These are phyloP conservation scores for Amanita molliuscula DNA, from an alignment of 768 basidiomycete species.

Conservation along the genomic window DNA sequence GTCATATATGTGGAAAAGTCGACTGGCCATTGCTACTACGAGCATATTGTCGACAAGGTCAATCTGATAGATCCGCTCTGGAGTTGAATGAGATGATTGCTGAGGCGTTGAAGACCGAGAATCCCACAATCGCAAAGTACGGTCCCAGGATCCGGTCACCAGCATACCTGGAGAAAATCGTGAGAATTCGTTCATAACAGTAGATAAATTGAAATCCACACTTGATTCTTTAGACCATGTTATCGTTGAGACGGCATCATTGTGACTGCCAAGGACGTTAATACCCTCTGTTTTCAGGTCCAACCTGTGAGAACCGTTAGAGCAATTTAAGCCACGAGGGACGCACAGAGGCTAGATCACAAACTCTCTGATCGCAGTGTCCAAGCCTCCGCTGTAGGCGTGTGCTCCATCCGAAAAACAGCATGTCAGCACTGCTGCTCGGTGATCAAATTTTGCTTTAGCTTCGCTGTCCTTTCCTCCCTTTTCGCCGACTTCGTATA, in stretches of 20 bases:
- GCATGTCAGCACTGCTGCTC: conserved; percentile 81
- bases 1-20: conserved; percentile 86
- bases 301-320: conserved; percentile 35
- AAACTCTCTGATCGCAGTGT: conserved; percentile 75
- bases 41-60: conserved; percentile 71
- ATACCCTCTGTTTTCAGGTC: conserved; percentile 69
- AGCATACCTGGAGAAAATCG: conserved; percentile 40
- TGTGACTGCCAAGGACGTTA: conserved; percentile 69
- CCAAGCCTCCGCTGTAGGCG: conserved; percentile 82
- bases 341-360: conserved; percentile 18
- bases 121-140: conserved; percentile 83
- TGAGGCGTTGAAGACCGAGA: conserved; percentile 49
- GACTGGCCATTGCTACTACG: conserved; percentile 88
- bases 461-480: conserved; percentile 52
- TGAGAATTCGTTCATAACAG: not conserved
- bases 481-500: conserved; percentile 50
- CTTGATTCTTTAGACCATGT: conserved; percentile 24
- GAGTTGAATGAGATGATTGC: conserved; percentile 53
- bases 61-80: conserved; percentile 80
- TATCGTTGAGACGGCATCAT: conserved; percentile 71
- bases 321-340: not conserved
- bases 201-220: not conserved
- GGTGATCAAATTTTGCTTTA: conserved; percentile 78
- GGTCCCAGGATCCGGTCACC: conserved; percentile 90
- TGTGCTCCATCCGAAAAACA: conserved; percentile 57